Evolutionary conservation across 2,329 filamentous ascomycete species (phyloP).

Genomic region (Endoconidiophora laricicola): DNA sequence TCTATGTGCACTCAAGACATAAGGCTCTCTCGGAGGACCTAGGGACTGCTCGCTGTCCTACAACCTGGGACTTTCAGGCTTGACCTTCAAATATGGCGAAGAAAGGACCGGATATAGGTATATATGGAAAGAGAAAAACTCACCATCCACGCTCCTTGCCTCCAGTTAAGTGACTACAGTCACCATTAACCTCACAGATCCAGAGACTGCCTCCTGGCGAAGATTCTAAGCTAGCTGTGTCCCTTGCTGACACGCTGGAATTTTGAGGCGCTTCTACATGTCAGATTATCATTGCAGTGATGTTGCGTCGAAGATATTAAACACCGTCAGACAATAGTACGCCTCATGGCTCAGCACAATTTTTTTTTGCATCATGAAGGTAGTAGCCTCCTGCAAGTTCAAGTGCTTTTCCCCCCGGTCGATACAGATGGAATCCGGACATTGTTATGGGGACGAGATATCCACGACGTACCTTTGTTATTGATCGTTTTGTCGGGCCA

Average conservation of each 20-base stretch:
- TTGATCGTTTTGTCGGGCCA: background rate
- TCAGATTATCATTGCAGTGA: slow-evolving; percentile 5
- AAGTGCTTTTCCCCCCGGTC: background rate
- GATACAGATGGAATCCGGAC: no score
- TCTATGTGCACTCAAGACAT: no score
- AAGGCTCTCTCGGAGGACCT: no score
- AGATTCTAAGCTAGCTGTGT: background rate
- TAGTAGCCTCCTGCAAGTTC: background rate
- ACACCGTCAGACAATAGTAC: no score
- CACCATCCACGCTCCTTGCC: slow-evolving; percentile 85
- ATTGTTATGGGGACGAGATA: no score
- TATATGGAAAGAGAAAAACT: slow-evolving; percentile 19
- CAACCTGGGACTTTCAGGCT: no score
- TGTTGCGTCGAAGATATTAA: background rate
- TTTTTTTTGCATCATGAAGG: no score
- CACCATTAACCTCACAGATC: slow-evolving; percentile 64
- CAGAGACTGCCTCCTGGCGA: slow-evolving; percentile 45
- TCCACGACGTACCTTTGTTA: background rate
- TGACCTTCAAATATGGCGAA: background rate
- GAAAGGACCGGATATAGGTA: background rate
- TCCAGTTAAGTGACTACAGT: slow-evolving; percentile 63
- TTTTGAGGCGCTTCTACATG: background rate
- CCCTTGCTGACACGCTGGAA: background rate
- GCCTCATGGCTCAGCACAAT: no score
- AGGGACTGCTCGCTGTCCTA: no score